Base-by-base conservation (phyloP, 164 flowering plant genomes). In the Nymphaea thermarum region DNA sequence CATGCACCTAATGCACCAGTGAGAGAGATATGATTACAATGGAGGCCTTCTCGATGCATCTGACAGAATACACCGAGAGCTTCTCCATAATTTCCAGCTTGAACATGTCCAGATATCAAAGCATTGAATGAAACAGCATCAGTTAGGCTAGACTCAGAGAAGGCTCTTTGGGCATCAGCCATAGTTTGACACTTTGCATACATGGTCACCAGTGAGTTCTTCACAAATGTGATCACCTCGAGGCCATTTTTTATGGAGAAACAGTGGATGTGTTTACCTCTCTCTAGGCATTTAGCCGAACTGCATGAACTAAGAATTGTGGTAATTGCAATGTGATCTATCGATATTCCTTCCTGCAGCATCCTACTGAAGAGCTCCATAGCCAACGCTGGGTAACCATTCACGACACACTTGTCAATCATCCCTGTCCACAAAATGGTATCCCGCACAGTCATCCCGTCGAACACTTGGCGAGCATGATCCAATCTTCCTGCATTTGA, bases 61-160 rank as follows among this genome's bases (percentile, higher is more conserved):
- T 64, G 42, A 43, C 62, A 69, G 62, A 73, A 68, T 66, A 73
- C 51, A 61, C 64, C 43, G 1, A 66, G 59, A 43, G 72, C 65
- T 63, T 73, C 69, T 44, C 65, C 72, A 44, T 62, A 16, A n/a
- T 60, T 45, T 51, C 67, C 72, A 73, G 69, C 69, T 61, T 73
- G 69, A 14, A 67, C 66, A 65, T 73, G 66, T 51, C 72, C 76
- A 36, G 69, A 47, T 62, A 73, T 66, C 42, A 60, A 66, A 16
- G 76, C 76, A 66, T 65, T 59, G 66, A 71, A 73, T 4, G 76
- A 73, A 61, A 73, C 76, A 53, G 42, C 62, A 70, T 69, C 76
- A 15, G 76, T 71, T 14, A 62, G 59, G 6, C 62, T 14, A 42
- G 66, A 69, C 41, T 62, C 66, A 43, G 44, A 60, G 62, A 73